These are phyloP conservation scores for Cardamine occulta DNA, from an alignment of 345 rosid species.

Conservation along the genomic window DNA sequence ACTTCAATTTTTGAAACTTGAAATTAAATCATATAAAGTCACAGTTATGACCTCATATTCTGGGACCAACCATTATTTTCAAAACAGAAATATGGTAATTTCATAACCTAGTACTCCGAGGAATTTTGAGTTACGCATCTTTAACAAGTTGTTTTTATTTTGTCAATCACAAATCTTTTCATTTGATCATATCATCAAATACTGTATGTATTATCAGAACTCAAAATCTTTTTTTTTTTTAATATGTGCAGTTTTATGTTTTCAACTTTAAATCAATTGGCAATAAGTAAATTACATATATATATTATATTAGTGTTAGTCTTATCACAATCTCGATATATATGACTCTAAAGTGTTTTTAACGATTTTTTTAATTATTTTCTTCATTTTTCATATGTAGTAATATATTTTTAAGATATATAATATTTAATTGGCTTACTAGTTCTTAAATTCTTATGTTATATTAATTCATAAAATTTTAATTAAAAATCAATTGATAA, in stretches of 20 bases:
- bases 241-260: background rate
- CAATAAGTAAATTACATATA: no score
- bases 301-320: no score
- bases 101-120: background rate
- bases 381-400: background rate
- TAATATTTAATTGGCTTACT: background rate
- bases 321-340: background rate
- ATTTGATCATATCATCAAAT: background rate
- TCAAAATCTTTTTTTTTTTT: background rate
- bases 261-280: background rate
- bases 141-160: background rate
- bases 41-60: constrained; percentile 14
- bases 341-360: background rate
- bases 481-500: background rate
- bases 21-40: constrained; percentile 12
- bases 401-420: background rate
- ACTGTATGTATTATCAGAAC: background rate
- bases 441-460: background rate
- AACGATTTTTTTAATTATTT: background rate
- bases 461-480: background rate
- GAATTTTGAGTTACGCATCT: background rate
- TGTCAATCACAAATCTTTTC: background rate
- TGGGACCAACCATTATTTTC: background rate
- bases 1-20: constrained; percentile 15
- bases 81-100: background rate